Evolutionary conservation across 169 alveolate species (phyloP).

Genomic region (Babesia ovata): DNA sequence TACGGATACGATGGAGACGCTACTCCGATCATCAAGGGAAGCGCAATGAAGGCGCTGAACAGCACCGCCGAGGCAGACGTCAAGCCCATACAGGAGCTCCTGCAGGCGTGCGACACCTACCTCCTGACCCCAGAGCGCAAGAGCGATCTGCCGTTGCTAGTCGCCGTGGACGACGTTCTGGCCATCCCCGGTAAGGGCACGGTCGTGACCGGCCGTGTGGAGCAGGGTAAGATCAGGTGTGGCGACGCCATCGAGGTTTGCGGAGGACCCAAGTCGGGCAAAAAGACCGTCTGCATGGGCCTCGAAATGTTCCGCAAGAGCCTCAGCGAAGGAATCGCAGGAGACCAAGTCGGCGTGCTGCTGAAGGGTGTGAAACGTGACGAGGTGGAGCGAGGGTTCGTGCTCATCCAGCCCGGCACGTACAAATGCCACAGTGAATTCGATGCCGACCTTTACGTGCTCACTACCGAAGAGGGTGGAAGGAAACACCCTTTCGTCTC

Average conservation of each 20-base stretch:
- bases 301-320: conserved; percentile 92
- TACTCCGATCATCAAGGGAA: conserved; percentile 88
- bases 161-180: conserved; percentile 86
- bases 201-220: conserved; percentile 94
- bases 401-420: conserved; percentile 86
- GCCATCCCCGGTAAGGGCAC: conserved; percentile 92
- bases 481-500: conserved; percentile 92
- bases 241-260: conserved; percentile 90
- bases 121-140: conserved; percentile 84
- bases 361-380: conserved; percentile 88
- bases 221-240: conserved; percentile 88
- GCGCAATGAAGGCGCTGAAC: conserved; percentile 89
- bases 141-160: conserved; percentile 86
- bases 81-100: conserved; percentile 78
- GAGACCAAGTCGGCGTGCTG: conserved; percentile 94
- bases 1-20: conserved; percentile 90
- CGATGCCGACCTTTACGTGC: conserved; percentile 88
- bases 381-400: conserved; percentile 88
- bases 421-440: conserved; percentile 83
- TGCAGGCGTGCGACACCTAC: conserved; percentile 87
- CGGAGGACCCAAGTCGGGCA: conserved; percentile 84
- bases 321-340: conserved; percentile 92
- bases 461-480: conserved; percentile 95
- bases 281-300: conserved; percentile 81
- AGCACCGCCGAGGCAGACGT: conserved; percentile 72